Evolutionary conservation across 148 eudicot genomes (phyloP), one percentile per base, ranked within the genome.

Genomic region (Hydrangea macrophylla): DNA sequence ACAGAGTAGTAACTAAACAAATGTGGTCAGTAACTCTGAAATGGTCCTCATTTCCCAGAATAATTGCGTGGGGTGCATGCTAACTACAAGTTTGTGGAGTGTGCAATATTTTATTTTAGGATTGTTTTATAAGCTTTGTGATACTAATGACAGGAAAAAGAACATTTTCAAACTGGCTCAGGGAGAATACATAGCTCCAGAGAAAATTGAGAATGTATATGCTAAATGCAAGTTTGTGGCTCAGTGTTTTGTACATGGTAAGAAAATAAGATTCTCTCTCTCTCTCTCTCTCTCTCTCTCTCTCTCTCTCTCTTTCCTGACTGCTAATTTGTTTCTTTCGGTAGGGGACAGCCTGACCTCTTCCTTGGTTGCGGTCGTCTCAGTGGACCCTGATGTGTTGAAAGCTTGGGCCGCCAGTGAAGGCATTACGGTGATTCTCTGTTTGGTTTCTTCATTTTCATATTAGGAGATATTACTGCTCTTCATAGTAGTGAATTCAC

Each of bases 161-260:
- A 94, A 94, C 76, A 94, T 94, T 53, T 94, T 94, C 76, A 94
- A 94, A 81, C 75, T 90, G 77, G 97, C 98, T 24, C 98, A 94
- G 75, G 98, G 97, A 12, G 98, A 94, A 74, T 94, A 94, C 75
- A 85, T 94, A 67, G 99, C 99, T 28, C 99, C 99, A 4, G 99
- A 94, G 82, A 94, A 94, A 79, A 85, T 94, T 56, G 97, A 94
- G 88, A 94, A 90, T 58, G 97, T 94, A n/a, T 94, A 94, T 69
- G 97, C 97, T 9, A 94, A 94, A 81, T 86, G 97, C 85, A 89
- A 84, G 79, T 94, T 88, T 45, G 74, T 85, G 10, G 86, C 91
- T 5, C 99, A 90, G 68, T 88, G 90, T 73, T 93, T 93, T 77
- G 84, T 93, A 60, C 83, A 88, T 57, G 98, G 98, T 94, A 81